These are phyloP conservation scores for Kuraishia molischiana DNA, from an alignment of 805 yeast genomes.

Conservation along the genomic window DNA sequence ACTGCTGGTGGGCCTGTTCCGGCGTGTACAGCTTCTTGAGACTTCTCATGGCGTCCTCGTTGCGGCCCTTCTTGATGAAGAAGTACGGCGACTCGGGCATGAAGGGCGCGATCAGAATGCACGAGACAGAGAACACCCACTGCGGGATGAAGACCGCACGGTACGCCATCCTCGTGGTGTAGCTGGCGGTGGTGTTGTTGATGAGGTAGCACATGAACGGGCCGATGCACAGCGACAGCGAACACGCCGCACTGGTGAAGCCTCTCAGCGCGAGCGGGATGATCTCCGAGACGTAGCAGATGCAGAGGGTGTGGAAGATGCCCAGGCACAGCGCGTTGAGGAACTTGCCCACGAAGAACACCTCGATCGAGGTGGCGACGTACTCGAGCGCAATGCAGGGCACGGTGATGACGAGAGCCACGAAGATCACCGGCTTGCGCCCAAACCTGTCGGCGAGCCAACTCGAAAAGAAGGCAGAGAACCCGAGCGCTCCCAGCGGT, in stretches of 20 bases:
- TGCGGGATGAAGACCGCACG: conserved; percentile 11
- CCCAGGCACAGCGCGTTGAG: conserved; percentile 35
- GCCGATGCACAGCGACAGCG: conserved; percentile 31
- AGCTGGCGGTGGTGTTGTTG: conserved; percentile 18
- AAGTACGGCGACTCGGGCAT: conserved; percentile 14
- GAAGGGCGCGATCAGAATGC: conserved; percentile 2
- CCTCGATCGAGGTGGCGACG: conserved; percentile 24
- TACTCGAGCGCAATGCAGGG: conserved; percentile 22
- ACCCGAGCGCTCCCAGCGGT: conserved; percentile 18
- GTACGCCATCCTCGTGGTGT: conserved; percentile 10
- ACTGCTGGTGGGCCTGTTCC: conserved; percentile 3
- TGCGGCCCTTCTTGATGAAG: conserved; percentile 24
- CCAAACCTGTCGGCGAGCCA: conserved; percentile 24
- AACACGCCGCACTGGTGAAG: conserved; percentile 28
- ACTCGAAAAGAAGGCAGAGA: conserved; percentile 27
- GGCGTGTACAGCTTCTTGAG: conserved; percentile 14
- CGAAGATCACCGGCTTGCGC: conserved; percentile 17
- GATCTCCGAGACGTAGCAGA: conserved; percentile 33
- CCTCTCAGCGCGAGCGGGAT: conserved; percentile 30
- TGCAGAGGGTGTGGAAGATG: conserved; percentile 27
- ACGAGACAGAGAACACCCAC: conserved; percentile 9
- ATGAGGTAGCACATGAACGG: conserved; percentile 25
- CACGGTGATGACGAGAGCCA: background rate
- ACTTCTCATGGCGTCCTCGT: conserved; percentile 29
- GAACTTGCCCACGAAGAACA: conserved; percentile 30